Evolutionary conservation across 306 rosid species (phyloP).

Genomic region (Corylus americana): DNA sequence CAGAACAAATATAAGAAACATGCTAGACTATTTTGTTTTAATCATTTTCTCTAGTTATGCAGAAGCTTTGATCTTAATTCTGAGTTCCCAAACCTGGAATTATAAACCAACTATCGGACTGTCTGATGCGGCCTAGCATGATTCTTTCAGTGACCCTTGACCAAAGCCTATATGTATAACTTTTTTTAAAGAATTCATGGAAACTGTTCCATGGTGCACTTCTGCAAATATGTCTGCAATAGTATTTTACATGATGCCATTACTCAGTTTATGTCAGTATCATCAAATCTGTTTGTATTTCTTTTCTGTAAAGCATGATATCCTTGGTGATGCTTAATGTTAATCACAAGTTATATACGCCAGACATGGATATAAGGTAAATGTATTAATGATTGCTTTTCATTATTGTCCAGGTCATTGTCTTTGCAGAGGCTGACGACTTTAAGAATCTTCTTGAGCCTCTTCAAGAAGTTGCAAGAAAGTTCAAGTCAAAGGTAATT

Average conservation of each 20-base stretch:
- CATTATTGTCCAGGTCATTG: conserved; percentile 57
- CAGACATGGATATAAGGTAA: background rate
- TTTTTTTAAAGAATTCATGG: background rate
- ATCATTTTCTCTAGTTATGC: no score
- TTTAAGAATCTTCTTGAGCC: conserved; percentile 57
- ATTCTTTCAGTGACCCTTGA: background rate
- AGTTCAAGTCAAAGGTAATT: conserved; percentile 77
- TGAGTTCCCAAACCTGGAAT: background rate
- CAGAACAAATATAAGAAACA: no score
- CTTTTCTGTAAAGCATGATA: background rate
- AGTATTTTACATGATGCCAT: background rate
- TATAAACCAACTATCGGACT: background rate
- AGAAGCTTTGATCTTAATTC: background rate
- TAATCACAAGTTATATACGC: background rate
- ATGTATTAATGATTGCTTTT: background rate
- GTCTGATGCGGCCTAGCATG: background rate
- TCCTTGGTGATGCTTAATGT: background rate
- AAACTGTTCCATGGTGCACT: background rate
- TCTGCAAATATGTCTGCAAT: background rate
- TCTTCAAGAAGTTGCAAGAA: conserved; percentile 76
- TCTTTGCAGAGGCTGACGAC: conserved; percentile 58
- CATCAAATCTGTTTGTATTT: background rate
- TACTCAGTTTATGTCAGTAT: background rate
- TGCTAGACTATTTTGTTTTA: no score
- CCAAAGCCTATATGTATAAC: background rate